Conservation (phyloP, 2,329 filamentous ascomycete genomes). For the Calonectria crousiana region DNA sequence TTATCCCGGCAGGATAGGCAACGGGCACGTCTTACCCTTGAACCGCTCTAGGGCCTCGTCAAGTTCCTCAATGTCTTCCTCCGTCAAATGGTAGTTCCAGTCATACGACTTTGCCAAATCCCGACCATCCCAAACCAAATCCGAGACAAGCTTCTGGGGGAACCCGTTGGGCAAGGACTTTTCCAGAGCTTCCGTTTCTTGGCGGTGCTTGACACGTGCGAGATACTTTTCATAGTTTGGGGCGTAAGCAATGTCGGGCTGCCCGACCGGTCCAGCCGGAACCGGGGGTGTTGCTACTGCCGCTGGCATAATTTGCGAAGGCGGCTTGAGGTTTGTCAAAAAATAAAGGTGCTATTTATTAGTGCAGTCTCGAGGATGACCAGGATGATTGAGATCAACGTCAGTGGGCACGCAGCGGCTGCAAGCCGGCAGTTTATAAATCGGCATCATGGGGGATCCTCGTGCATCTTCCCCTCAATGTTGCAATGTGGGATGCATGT, state of each 20-base stretch:
- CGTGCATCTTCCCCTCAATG: constrained; percentile 22
- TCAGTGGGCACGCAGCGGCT: too few species aligned
- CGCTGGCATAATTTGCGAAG: constrained; percentile 12
- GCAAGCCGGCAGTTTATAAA: background rate
- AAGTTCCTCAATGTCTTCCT: constrained; percentile 63
- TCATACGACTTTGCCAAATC: constrained; percentile 60
- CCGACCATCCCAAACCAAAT: constrained; percentile 69
- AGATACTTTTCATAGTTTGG: constrained; percentile 67
- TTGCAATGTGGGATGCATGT: constrained; percentile 27
- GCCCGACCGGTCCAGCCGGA: constrained; percentile 53
- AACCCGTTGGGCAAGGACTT: constrained; percentile 62
- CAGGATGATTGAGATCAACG: background rate
- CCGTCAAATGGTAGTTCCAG: constrained; percentile 65
- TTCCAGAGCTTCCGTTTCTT: constrained; percentile 54
- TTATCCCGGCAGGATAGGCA: too few species aligned
- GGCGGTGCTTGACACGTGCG: constrained; percentile 59
- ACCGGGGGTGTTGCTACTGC: constrained; percentile 23
- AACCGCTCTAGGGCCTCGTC: constrained; percentile 56
- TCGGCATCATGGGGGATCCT: background rate
- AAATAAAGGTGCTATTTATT: background rate
- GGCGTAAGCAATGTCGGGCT: constrained; percentile 70
- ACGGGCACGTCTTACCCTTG: constrained; percentile 47
- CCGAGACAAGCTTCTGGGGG: constrained; percentile 59
- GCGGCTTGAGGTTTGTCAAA: background rate
- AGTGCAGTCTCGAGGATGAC: background rate